Conservation (phyloP, 768 basidiomycete genomes). For the Xerocomus brunneocitrinus region DNA sequence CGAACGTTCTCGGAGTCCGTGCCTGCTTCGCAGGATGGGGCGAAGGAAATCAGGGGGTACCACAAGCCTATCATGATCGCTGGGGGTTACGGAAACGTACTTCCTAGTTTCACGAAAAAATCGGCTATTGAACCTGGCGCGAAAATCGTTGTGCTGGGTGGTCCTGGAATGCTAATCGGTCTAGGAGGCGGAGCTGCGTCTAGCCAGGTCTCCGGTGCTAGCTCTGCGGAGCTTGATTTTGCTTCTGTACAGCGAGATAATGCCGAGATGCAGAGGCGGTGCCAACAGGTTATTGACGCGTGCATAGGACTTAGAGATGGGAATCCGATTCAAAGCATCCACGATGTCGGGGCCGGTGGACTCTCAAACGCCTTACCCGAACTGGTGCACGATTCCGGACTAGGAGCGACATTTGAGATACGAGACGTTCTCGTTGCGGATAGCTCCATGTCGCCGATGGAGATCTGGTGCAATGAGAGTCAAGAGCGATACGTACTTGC, state of each 20-base stretch:
- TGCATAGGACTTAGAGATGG: slow-evolving; percentile 58
- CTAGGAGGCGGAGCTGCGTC: slow-evolving; percentile 96
- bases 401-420: slow-evolving; percentile 92
- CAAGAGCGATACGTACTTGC: slow-evolving; percentile 98
- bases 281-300: slow-evolving; percentile 95
- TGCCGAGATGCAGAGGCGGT: slow-evolving; percentile 95
- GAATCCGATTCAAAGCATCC: slow-evolving; percentile 92
- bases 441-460: slow-evolving; percentile 95
- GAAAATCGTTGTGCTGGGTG: slow-evolving; percentile 89
- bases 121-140: slow-evolving; percentile 71
- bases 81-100: slow-evolving; percentile 92
- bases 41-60: slow-evolving; percentile 79
- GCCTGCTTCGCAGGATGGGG: slow-evolving; percentile 45
- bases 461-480: slow-evolving; percentile 99
- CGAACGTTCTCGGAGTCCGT: slow-evolving; percentile 87
- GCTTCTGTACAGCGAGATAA: slow-evolving; percentile 98
- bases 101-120: slow-evolving; percentile 79
- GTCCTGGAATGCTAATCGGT: slow-evolving; percentile 94
- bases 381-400: slow-evolving; percentile 90
- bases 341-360: slow-evolving; percentile 98
- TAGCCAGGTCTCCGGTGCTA: slow-evolving; percentile 86
- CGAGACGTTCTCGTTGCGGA: slow-evolving; percentile 91
- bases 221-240: slow-evolving; percentile 92
- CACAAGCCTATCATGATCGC: slow-evolving; percentile 99
- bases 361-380: slow-evolving; percentile 96